A percentile compares a stretch with the other conserved stretches of the same genome.
These are phyloP conservation scores for Hyaloscypha bicolor DNA, from an alignment of 495 filamentous ascomycete genomes.

Conservation along the genomic window DNA sequence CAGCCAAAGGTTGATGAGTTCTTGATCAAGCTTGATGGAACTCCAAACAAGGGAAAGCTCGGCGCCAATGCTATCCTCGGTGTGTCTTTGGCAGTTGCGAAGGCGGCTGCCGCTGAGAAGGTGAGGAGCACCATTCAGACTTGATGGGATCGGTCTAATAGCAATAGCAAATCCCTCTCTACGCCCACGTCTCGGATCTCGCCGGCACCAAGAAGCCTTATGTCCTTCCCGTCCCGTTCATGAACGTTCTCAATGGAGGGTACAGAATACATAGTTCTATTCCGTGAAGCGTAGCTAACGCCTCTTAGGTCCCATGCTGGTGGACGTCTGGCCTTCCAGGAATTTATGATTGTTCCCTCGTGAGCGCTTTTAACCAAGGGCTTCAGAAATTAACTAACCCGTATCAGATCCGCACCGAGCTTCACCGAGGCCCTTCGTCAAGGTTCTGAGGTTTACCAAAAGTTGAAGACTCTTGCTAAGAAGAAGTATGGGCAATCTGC, in stretches of 20 bases:
- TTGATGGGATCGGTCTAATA: constrained; percentile 13
- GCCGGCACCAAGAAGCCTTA: constrained; percentile 99
- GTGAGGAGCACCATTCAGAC: constrained; percentile 32
- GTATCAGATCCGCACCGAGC: constrained; percentile 59
- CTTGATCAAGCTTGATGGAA: constrained; percentile 94
- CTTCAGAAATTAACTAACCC: constrained; percentile 1
- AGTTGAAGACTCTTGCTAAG: constrained; percentile 96
- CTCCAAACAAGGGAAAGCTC: constrained; percentile 94
- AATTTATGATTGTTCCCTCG: constrained; percentile 99
- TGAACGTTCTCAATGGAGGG: constrained; percentile 99
- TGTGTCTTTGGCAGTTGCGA: constrained; percentile 93
- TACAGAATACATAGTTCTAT: constrained; percentile 31
- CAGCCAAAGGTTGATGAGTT: constrained; percentile 91
- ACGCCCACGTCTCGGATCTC: constrained; percentile 97
- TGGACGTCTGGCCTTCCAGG: constrained; percentile 98
- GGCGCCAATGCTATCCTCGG: constrained; percentile 99
- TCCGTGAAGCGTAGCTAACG: constrained; percentile 32
- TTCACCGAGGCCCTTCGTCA: constrained; percentile 97
- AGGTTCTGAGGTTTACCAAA: constrained; percentile 96
- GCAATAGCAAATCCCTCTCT: constrained; percentile 79
- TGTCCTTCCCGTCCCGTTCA: constrained; percentile 98
- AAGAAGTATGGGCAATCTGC: constrained; percentile 99
- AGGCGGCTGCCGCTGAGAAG: constrained; percentile 99
- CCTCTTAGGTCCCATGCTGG: constrained; percentile 83
- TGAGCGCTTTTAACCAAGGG: constrained; percentile 40